phyloP scores from a whole-genome alignment of 352 stramenopile genomes.

The Saprolegnia parasitica region DNA sequence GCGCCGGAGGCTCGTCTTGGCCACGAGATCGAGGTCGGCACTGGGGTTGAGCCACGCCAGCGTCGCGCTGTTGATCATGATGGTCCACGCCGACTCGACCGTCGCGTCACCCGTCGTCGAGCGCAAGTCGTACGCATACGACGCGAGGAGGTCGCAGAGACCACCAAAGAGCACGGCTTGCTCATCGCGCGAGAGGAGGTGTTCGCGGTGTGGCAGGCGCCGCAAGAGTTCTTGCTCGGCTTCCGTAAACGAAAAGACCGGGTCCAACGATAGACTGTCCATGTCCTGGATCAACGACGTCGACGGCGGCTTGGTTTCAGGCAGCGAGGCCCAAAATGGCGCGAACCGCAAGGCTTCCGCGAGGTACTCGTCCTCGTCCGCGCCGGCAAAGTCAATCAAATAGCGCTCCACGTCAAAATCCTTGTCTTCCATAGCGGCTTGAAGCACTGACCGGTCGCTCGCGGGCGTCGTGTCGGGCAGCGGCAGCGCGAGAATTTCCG shows the following conservation, averaged over 20 bases:
- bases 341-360: constrained; percentile 81
- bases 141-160: constrained; percentile 92
- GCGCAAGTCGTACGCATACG: constrained; percentile 95
- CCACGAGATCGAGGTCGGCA: constrained; percentile 50
- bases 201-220: constrained; percentile 73
- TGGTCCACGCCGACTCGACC: constrained; percentile 96
- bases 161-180: constrained; percentile 66
- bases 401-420: constrained; percentile 96
- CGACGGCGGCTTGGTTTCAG: background rate
- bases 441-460: constrained; percentile 61
- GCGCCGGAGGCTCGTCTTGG: constrained; percentile 77
- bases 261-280: constrained; percentile 9
- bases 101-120: constrained; percentile 93
- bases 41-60: constrained; percentile 92
- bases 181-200: constrained; percentile 54
- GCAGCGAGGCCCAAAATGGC: constrained; percentile 76
- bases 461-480: constrained; percentile 80
- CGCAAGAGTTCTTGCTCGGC: constrained; percentile 73
- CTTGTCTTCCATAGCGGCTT: constrained; percentile 81
- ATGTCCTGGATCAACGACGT: constrained; percentile 5
- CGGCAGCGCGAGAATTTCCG: constrained; percentile 90
- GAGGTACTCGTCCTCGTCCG: constrained; percentile 92
- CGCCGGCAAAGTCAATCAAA: constrained; percentile 89
- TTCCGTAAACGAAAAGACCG: constrained; percentile 25
- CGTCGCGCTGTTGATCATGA: constrained; percentile 91